Base-by-base conservation (phyloP, 2,329 filamentous ascomycete genomes). In the Phaeosphaeriaceae sp. region DNA sequence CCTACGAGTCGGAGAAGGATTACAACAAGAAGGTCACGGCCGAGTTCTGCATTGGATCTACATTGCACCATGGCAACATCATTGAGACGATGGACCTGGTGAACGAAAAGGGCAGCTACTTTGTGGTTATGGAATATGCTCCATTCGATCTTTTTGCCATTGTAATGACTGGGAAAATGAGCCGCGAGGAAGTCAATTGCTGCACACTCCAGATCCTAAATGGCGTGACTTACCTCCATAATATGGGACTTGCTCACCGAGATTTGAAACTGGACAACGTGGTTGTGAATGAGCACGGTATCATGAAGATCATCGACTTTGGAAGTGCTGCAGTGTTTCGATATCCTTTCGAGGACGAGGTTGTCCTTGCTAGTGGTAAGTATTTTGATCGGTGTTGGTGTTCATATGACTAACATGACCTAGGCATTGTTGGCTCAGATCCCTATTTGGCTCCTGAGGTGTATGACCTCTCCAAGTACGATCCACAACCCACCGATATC, bases 291-390 rank as follows among this genome's bases (percentile, higher is more conserved):
- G 90, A 96, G 68, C 85, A 89, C 66, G 94, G 94, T 2, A 97
- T 99, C 64, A 96, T 99, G 92, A 99, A 99, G 76, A 89, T 99
- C 58, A 99, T 99, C 66, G 94, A 99, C 73, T 99, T 99, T 75
- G 94, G 94, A 20, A 97, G 92, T 76, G 93, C 94, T 0, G 92
- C 94, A 60, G 93, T 99, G 33, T 99, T 96, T 78, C 87, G 90
- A 66, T 99, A 99, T 79, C 94, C 94, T 0, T 97, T 99, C 67
- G 94, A 99, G 75, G 92, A 87, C 58, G 90, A 90, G 43, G 85
- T 92, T 49, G 90, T 94, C 12, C 79, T 87, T 36, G 89, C 92
- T 30, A 87, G 85, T 71, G 92, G 91, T 94, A 77, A 76, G 87
- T 66, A 20, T 41, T 35, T 28, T 13, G 36, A 11, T 32, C 9